Evolutionary conservation across 495 filamentous ascomycete species (phyloP), one percentile per base, ranked within the genome.

Genomic region (Penicillium paxilli): DNA sequence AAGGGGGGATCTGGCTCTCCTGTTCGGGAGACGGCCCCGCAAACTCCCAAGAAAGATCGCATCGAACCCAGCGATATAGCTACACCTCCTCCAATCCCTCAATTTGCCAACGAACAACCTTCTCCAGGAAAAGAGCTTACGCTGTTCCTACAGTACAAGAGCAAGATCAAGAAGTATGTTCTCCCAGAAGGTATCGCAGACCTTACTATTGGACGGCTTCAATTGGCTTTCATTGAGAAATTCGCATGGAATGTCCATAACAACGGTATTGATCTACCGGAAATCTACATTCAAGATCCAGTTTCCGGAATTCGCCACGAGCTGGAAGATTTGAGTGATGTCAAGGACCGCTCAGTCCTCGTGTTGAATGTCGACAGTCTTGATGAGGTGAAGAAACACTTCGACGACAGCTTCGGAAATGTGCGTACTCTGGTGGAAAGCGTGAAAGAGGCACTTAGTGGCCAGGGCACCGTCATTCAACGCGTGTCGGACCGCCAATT

Each of bases 141-240:
- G 0, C 75, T 98, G n/a, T 98, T 98, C 69, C 68, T 98, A 35
- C 95, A 98, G 73, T 96, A 97, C 72, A 96, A 92, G 61, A 93
- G 87, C 55, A 92, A 93, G 63, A 94, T 98, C 54, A 97, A 97
- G 73, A 98, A 98, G 62, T 96, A 92, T 64, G 83, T 96, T 7
- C 82, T 98, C 10, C 73, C 89, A 2, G 92, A 93, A 61, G 92
- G 92, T 4, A 87, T 85, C 52, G 82, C 85, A 9, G 91, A 89
- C 40, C 76, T 98, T 14, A 91, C 92, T 17, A 85, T 96, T 49
- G 90, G 89, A 9, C 82, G 91, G 10, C 72, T 98, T 51, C 94
- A 98, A 64, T 80, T 98, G 26, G 92, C 93, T n/a, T 98, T 98
- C 68, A 98, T 98, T 59, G 95, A 98, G 58, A 98, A 97, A 62